Evolutionary conservation across 2,329 filamentous ascomycete species (phyloP), one percentile per base, ranked within the genome.

Genomic region (Neopestalotiopsis sp.): DNA sequence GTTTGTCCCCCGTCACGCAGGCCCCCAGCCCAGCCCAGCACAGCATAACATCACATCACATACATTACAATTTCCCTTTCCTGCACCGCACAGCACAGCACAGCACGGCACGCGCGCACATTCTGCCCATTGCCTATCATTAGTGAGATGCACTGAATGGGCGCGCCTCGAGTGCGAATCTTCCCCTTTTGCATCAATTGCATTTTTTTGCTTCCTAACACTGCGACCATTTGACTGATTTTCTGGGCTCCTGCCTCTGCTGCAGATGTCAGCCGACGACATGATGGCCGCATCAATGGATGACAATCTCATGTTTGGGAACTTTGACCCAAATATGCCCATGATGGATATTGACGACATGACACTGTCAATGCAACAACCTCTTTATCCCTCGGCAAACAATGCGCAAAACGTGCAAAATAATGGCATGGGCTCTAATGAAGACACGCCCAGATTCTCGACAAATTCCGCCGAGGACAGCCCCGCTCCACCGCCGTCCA

Each of bases 211-310:
- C 49, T 45, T 42, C 49, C 57, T 52, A 7, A 38, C 34, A 14
- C 20, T 52, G 45, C 45, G 65, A 69, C 63, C 57, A 42, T 17
- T 42, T 32, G 28, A 40, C 34, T 42, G 59, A 42, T 38, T 42
- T 10, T 13, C 28, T 20, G 34, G 24, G 34, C 45, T n/a, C 24
- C 63, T 24, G 40, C 30, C 61, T 68, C 60, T 58, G 40, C 67
- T 65, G 42, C 69, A 66, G 58, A 78, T 78, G 71, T 30, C 59
- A 20, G 71, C 71, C 68, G 65, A 69, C 40, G 79, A 83, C 71
- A 77, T 85, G 65, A 84, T 86, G 80, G 76, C 49, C 12, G 30
- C 79, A 30, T 74, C 84, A 34, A 76, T 86, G 67, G 82, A 86
- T 67, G 80, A 80, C 69, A 66, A 66, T 57, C 76, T 78, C 68